Percentiles rank a stretch among this genome's conserved stretches.
Evolutionary conservation across 805 yeast genomes (phyloP).

Genomic region (Metschnikowia lachancei): DNA sequence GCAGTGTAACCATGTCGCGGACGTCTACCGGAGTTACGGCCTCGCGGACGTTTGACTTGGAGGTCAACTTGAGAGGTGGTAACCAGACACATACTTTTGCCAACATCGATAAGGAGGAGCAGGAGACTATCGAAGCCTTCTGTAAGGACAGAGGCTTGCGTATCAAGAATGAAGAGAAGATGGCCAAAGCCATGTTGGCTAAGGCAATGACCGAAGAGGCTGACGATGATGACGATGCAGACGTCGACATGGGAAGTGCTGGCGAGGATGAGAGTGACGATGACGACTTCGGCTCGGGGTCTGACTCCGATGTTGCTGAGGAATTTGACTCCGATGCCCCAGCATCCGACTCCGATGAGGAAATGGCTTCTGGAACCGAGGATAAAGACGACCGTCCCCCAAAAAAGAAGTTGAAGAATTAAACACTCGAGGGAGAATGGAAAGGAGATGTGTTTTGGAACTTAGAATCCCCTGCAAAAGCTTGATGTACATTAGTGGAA

Average conservation of each 20-base stretch:
- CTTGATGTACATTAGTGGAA: background rate
- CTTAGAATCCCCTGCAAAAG: background rate
- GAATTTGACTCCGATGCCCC: slow-evolving; percentile 74
- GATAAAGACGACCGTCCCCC: slow-evolving; percentile 32
- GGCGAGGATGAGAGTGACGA: slow-evolving; percentile 78
- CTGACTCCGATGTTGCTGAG: slow-evolving; percentile 74
- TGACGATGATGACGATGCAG: slow-evolving; percentile 49
- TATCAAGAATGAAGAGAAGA: slow-evolving; percentile 85
- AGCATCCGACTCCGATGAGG: slow-evolving; percentile 28
- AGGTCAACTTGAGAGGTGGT: slow-evolving; percentile 65
- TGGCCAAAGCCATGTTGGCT: slow-evolving; percentile 77
- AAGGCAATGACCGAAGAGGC: slow-evolving; percentile 66
- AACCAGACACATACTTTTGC: slow-evolving; percentile 76
- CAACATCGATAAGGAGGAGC: slow-evolving; percentile 87
- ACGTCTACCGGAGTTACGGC: slow-evolving; percentile 73
- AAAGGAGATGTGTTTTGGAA: background rate
- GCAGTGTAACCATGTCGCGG: slow-evolving; percentile 78
- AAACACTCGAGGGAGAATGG: too few species aligned
- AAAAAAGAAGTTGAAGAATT: slow-evolving; percentile 28
- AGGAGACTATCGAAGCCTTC: slow-evolving; percentile 69
- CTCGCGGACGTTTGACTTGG: slow-evolving; percentile 90
- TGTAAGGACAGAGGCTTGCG: slow-evolving; percentile 73
- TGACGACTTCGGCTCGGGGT: slow-evolving; percentile 73
- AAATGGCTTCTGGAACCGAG: slow-evolving; percentile 16
- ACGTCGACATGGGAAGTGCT: slow-evolving; percentile 64